Base-by-base conservation (phyloP, 2,329 filamentous ascomycete species). In the Beauveria medogensis region DNA sequence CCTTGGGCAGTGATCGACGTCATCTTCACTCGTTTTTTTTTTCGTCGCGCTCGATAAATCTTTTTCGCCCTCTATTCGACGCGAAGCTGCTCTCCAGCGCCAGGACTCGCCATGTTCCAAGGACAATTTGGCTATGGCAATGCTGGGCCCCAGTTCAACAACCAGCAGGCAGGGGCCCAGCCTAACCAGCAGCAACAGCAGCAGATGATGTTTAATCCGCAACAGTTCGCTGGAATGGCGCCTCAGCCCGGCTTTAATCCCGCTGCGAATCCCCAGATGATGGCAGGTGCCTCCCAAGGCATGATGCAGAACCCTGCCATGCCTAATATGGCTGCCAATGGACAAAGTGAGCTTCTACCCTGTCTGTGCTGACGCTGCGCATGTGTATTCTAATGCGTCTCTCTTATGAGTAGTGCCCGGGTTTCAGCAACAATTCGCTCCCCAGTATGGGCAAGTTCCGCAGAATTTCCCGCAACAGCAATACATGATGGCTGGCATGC, bases 251-350 rank as follows among this genome's bases (percentile, higher is more conserved):
- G 71, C 64, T 84, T 82, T 66, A 76, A 76, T 55, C 77, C 77
- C 53, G 78, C 75, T 65, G 78, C 78, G 57, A 82, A 80, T 65
- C 74, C 77, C 58, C 74, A 81, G 72, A 82, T 85, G 80, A 83
- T 83, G 77, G 73, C 76, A 55, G 77, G 75, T 65, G 80, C 78
- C 46, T 77, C 79, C 73, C 78, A 76, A 72, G 82, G 78, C 69
- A 85, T 87, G 82, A 86, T 87, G 83, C 83, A 82, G 74, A 84
- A 80, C 70, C 72, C 81, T 67, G 79, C 74, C 69, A 83, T 85
- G 81, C 78, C 78, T 65, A 81, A 82, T 70, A 84, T 85, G 80
- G 75, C 76, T 65, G 73, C 79, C 65, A 85, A 84, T 76, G 81
- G 82, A 58, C 82, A 84, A 70, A 83, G 82, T 85, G 75, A 79